Conservation (phyloP, 129 eudicot species). For the Rutidosis leptorrhynchoides region DNA sequence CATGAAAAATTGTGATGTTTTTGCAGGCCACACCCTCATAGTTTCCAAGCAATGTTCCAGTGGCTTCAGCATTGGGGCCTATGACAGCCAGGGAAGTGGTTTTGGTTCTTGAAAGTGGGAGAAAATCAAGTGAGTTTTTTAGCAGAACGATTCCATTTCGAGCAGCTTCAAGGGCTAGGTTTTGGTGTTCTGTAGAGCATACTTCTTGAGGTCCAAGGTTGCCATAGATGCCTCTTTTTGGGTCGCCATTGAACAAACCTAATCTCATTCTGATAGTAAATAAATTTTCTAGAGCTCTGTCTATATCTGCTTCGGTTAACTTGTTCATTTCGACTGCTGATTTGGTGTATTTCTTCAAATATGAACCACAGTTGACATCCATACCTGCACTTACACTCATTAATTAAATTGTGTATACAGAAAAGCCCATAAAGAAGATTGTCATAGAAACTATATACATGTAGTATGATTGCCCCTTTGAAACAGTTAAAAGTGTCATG, state of each 20-base stretch:
- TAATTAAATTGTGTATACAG: neutral
- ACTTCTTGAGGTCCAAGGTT: constrained; percentile 39
- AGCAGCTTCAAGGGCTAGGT: constrained; percentile 67
- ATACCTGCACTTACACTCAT: constrained; percentile 44
- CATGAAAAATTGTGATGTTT: constrained; percentile 41
- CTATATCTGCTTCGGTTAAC: constrained; percentile 45
- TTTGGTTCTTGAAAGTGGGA: constrained; percentile 49
- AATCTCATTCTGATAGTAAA: constrained; percentile 70
- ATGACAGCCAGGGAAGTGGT: constrained; percentile 59
- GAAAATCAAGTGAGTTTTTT: constrained; percentile 44
- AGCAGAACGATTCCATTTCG: constrained; percentile 58
- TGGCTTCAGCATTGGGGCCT: constrained; percentile 59
- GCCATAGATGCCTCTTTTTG: constrained; percentile 40
- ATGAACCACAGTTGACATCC: constrained; percentile 73
- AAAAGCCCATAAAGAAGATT: neutral
- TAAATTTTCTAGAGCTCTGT: constrained; percentile 63
- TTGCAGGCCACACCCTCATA: constrained; percentile 61
- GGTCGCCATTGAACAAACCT: constrained; percentile 68
- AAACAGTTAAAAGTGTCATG: neutral
- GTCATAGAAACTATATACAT: neutral
- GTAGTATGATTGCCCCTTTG: neutral
- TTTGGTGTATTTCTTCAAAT: constrained; percentile 49
- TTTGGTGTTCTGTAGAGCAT: constrained; percentile 47
- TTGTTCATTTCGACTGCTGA: constrained; percentile 59
- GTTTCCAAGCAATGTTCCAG: constrained; percentile 49